Conservation (phyloP, 2,329 filamentous ascomycete species). For the Penicillium sp. region DNA sequence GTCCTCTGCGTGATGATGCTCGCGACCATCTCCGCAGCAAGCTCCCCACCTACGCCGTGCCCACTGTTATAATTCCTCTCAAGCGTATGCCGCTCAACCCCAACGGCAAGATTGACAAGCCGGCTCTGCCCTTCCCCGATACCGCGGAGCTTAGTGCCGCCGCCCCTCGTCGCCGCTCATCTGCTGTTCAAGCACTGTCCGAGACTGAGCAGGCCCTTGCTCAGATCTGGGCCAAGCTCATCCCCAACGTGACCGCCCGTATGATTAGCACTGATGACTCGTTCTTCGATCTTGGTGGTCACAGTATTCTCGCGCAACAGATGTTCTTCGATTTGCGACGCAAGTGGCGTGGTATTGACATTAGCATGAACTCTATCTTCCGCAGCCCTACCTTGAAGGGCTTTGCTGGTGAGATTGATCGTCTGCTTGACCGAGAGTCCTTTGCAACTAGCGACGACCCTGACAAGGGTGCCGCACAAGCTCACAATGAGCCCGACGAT, state of each 20-base stretch:
- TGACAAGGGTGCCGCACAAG: constrained; percentile 44
- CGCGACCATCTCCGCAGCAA: constrained; percentile 70
- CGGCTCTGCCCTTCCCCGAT: constrained; percentile 78
- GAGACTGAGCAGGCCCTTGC: constrained; percentile 69
- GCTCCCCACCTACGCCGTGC: constrained; percentile 73
- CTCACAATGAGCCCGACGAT: constrained; percentile 41
- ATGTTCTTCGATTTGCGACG: constrained; percentile 71
- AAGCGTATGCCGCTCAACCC: constrained; percentile 75
- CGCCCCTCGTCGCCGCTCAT: constrained; percentile 51
- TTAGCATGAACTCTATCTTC: constrained; percentile 72
- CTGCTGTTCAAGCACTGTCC: constrained; percentile 47
- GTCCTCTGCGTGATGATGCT: constrained; percentile 59
- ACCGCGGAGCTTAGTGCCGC: constrained; percentile 64
- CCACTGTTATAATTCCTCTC: constrained; percentile 71
- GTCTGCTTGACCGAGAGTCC: constrained; percentile 48
- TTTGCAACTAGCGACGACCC: constrained; percentile 43
- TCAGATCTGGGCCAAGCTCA: constrained; percentile 70
- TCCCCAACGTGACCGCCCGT: constrained; percentile 65
- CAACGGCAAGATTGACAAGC: constrained; percentile 83
- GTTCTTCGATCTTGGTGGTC: constrained; percentile 80
- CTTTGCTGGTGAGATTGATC: constrained; percentile 58
- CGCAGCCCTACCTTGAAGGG: constrained; percentile 62
- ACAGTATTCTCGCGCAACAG: constrained; percentile 78
- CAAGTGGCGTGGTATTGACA: constrained; percentile 61
- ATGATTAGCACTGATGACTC: constrained; percentile 62